A percentile compares a stretch with the other conserved stretches of the same genome.
These are phyloP conservation scores for Blastomyces emzantsi DNA, from an alignment of 2,329 filamentous ascomycete species.

Conservation along the genomic window DNA sequence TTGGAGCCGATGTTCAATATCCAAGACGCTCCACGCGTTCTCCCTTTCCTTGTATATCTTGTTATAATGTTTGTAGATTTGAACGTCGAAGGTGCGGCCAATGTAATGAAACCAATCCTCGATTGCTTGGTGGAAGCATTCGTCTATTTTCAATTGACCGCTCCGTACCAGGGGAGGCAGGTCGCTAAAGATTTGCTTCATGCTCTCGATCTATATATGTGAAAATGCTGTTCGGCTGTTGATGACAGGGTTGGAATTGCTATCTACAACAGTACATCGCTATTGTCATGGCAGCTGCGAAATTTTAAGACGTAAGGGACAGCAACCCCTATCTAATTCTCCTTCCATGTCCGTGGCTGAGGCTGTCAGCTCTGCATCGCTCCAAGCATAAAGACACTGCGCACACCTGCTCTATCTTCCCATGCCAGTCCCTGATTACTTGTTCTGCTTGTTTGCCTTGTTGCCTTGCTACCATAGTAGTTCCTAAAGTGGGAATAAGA, in stretches of 20 bases:
- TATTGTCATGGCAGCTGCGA: too few relatives aligned
- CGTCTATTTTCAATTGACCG: not conserved
- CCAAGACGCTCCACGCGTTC: not conserved
- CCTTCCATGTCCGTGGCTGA: not conserved
- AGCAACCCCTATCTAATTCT: not conserved
- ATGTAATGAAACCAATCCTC: not conserved
- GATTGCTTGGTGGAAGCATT: not conserved
- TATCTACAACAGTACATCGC: too few relatives aligned
- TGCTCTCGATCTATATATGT: too few relatives aligned
- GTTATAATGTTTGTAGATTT: not conserved
- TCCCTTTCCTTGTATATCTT: not conserved
- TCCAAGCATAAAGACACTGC: constrained; percentile 1
- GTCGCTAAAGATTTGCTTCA: not conserved
- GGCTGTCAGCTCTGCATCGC: not conserved
- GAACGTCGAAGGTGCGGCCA: not conserved
- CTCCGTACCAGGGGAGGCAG: not conserved
- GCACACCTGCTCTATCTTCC: not conserved
- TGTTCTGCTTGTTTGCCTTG: not conserved
- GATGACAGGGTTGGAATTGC: too few relatives aligned
- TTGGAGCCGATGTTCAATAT: not conserved
- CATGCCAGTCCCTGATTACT: not conserved
- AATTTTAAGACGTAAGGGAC: not conserved
- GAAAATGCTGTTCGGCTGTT: too few relatives aligned
- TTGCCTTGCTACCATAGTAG: not conserved
- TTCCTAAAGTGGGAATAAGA: constrained; percentile 1